Base-by-base conservation (phyloP, 495 filamentous ascomycete species). In the Penicillium cinerascens region DNA sequence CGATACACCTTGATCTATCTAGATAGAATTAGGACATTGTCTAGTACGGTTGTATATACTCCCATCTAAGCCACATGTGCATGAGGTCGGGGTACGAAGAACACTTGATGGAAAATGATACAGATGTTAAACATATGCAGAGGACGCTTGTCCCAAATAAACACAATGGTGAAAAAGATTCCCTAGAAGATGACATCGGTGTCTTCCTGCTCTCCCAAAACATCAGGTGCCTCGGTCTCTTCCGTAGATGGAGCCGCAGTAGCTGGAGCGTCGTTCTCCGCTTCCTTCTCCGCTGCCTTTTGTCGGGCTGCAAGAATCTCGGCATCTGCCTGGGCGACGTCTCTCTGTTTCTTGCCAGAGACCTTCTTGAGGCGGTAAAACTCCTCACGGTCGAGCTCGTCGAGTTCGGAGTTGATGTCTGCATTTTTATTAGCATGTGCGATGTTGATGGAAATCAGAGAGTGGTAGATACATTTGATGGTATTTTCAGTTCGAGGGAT, bases 311-410 rank as follows among this genome's bases (percentile, higher is more conserved):
- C 71, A 51, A 82, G 78, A 69, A 88, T 84, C 67, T 91, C 87
- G 38, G 85, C 85, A 55, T 92, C 88, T 44, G 81, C 82, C 9
- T 80, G 85, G 3, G 87, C 88, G 16, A 67, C 84, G 49, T 95
- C 92, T 59, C 90, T 75, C 65, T 95, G 88, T 65, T 98, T 98
- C 75, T 97, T 97, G 62, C 80, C 82, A n/a, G 90, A 90, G 20
- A 96, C 92, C 78, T 99, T 99, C 78, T 97, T 99, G 61, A 99
- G 75, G 45, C 93, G 83, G 70, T 95, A 98, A 72, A 99, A 99
- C 62, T 99, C 93, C 69, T 99, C 93, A 74, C 93, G 81, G 76
- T 99, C 93, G 37, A 99, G 77, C 75, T 99, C 93, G 66, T 99
- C 93, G 15, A 99, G 85, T 66, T 99, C 93, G 9, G 91, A 95